A percentile compares a stretch with the other conserved stretches of the same genome.
phyloP scores from a whole-genome alignment of 208 protist genomes.

The Leishmania tropica region DNA sequence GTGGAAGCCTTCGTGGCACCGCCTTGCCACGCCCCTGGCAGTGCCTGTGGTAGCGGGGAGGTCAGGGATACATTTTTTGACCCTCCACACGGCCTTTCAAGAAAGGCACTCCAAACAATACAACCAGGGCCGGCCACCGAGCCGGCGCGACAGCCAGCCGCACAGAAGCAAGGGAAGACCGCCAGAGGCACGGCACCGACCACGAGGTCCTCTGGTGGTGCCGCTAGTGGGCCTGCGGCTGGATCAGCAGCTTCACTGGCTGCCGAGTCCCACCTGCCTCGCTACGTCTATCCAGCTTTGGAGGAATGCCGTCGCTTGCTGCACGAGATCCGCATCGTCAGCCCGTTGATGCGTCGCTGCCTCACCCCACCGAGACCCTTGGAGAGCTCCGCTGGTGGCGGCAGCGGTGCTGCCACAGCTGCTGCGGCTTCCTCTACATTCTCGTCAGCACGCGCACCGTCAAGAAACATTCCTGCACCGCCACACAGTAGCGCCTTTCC shows the following conservation, averaged over 20 bases:
- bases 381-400: background rate
- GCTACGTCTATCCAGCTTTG: conserved; percentile 28
- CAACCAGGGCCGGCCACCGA: background rate
- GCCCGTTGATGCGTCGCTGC: conserved; percentile 34
- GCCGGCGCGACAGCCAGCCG: background rate
- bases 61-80: background rate
- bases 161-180: background rate
- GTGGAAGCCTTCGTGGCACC: background rate
- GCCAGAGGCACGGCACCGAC: background rate
- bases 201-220: background rate
- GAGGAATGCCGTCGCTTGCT: conserved; percentile 34
- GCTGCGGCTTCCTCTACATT: background rate
- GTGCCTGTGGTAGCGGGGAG: background rate
- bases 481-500: background rate
- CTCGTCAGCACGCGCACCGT: background rate
- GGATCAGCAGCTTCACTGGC: background rate
- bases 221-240: background rate
- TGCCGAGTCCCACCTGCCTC: background rate
- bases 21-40: background rate
- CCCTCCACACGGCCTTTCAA: background rate
- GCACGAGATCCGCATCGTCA: conserved; percentile 25
- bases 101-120: background rate
- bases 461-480: background rate
- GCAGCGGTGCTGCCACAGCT: background rate
- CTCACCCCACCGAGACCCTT: conserved; percentile 36